These are phyloP conservation scores for Castanea sativa DNA, from an alignment of 306 rosid genomes.

Conservation along the genomic window DNA sequence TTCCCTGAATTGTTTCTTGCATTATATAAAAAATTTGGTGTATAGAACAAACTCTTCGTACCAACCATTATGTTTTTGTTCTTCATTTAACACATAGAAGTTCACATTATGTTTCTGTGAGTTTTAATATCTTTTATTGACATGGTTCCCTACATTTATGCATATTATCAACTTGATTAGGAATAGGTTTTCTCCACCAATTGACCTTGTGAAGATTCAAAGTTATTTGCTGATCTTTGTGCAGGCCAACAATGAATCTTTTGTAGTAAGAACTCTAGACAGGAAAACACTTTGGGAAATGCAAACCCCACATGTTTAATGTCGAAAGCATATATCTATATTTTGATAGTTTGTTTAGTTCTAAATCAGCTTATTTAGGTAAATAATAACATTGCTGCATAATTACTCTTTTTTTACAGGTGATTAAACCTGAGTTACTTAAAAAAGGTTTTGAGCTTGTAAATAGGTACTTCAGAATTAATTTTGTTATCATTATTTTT, in stretches of 20 bases:
- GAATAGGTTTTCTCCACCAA: neutral
- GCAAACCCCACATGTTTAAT: slow-evolving; percentile 96
- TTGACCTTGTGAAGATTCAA: slow-evolving; percentile 18
- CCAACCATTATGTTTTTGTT: too few species aligned
- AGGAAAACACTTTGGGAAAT: slow-evolving; percentile 93
- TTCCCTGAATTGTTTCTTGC: too few species aligned
- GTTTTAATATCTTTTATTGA: neutral
- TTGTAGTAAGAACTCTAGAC: slow-evolving; percentile 81
- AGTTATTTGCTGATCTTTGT: slow-evolving; percentile 23
- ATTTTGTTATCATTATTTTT: neutral
- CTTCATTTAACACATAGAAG: too few species aligned
- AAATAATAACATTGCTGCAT: slow-evolving; percentile 1
- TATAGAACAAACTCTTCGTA: too few species aligned
- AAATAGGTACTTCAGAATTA: slow-evolving; percentile 49
- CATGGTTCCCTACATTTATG: neutral
- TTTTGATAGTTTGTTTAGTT: neutral
- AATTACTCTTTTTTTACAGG: slow-evolving; percentile 40
- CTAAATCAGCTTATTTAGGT: neutral
- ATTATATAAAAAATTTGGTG: too few species aligned
- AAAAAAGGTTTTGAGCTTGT: slow-evolving; percentile 89
- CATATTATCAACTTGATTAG: neutral
- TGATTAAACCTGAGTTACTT: slow-evolving; percentile 82
- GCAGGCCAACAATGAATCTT: slow-evolving; percentile 83
- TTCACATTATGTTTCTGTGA: neutral
- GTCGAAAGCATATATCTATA: slow-evolving; percentile 4